phyloP scores from a whole-genome alignment of 805 yeast species.

The Yarrowia sp. region DNA sequence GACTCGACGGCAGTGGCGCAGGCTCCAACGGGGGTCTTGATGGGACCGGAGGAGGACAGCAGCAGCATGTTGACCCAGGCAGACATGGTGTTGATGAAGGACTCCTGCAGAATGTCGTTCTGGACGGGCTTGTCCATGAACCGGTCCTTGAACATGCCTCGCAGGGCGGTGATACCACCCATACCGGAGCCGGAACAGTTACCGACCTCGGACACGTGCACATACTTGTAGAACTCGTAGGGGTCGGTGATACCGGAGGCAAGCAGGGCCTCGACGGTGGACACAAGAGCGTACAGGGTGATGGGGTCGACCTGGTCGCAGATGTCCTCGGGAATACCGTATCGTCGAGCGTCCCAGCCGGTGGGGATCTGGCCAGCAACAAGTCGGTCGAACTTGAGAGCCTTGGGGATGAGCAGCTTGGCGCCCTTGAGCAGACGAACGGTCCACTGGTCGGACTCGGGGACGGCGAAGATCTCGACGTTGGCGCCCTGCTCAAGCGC shows the following conservation, averaged over 20 bases:
- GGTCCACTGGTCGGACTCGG: slow-evolving; percentile 88
- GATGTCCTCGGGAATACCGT: slow-evolving; percentile 93
- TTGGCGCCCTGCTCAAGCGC: slow-evolving; percentile 89
- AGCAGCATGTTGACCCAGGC: slow-evolving; percentile 99
- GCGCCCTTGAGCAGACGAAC: slow-evolving; percentile 93
- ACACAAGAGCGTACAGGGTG: slow-evolving; percentile 86
- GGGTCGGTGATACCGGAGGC: slow-evolving; percentile 97
- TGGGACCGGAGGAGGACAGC: slow-evolving; percentile 96
- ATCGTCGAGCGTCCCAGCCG: slow-evolving; percentile 94
- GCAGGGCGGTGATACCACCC: slow-evolving; percentile 98
- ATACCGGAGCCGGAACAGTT: slow-evolving; percentile 99
- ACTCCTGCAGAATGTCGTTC: slow-evolving; percentile 95
- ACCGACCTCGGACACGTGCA: slow-evolving; percentile 97
- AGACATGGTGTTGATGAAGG: slow-evolving; percentile 97
- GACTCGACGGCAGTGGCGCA: slow-evolving; percentile 99
- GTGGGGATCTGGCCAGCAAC: slow-evolving; percentile 95
- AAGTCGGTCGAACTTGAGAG: slow-evolving; percentile 53
- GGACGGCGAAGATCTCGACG: slow-evolving; percentile 86
- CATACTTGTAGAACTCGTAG: slow-evolving; percentile 96
- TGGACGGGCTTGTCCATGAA: slow-evolving; percentile 91
- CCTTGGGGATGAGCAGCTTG: slow-evolving; percentile 84
- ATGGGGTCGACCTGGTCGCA: slow-evolving; percentile 94
- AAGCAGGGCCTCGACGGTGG: slow-evolving; percentile 92
- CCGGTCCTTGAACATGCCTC: slow-evolving; percentile 97
- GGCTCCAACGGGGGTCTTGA: slow-evolving; percentile 99